Percentiles rank a stretch among this genome's conserved stretches.
phyloP scores from a whole-genome alignment of 768 basidiomycete species.

The Calocybe gangraenosa region DNA sequence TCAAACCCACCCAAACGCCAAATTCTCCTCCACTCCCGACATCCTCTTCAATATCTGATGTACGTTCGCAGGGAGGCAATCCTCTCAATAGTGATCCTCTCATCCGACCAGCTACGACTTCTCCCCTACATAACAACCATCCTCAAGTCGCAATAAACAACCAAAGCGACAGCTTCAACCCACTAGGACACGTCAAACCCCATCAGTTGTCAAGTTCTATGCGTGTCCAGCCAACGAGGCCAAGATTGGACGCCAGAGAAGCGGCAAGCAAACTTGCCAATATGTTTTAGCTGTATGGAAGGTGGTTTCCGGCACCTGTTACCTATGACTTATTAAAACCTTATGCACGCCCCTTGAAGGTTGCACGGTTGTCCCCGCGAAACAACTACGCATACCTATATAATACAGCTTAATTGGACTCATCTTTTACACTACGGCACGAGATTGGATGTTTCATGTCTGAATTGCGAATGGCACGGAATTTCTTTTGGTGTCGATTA shows the following conservation, averaged over 20 bases:
- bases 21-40: constrained; percentile 28
- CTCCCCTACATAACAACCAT: constrained; percentile 22
- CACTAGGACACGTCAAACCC: constrained; percentile 59
- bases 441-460: constrained; percentile 2
- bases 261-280: constrained; percentile 90
- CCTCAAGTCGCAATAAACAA: constrained; percentile 17
- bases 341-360: not conserved
- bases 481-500: constrained; percentile 26
- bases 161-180: constrained; percentile 44
- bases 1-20: constrained; percentile 45
- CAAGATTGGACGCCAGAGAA: constrained; percentile 77
- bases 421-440: not conserved
- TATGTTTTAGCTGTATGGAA: constrained; percentile 53
- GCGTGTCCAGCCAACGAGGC: constrained; percentile 65
- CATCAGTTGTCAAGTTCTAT: constrained; percentile 70
- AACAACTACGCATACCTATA: not conserved
- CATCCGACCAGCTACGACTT: constrained; percentile 24
- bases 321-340: not conserved
- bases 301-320: no score
- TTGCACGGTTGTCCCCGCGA: no score
- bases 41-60: constrained; percentile 32
- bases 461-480: constrained; percentile 18
- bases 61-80: constrained; percentile 15
- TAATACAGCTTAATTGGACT: constrained; percentile 1
- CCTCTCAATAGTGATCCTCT: constrained; percentile 34